Percentiles rank a stretch among this genome's conserved stretches.
phyloP scores from a whole-genome alignment of 495 filamentous ascomycete species.

The Hyaloscypha variabilis region DNA sequence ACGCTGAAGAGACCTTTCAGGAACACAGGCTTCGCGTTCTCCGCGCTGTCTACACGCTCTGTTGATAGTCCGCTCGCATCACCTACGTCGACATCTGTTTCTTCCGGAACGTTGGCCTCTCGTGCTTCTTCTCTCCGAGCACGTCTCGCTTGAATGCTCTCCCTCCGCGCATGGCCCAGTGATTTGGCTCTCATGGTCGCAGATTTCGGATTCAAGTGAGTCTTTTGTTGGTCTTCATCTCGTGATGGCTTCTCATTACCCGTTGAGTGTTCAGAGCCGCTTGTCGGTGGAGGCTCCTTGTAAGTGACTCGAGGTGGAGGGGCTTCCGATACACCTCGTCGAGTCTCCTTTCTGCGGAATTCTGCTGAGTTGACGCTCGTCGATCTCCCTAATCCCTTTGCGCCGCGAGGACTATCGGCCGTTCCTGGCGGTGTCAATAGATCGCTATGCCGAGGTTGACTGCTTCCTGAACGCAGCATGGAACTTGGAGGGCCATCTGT shows the following conservation, averaged over 20 bases:
- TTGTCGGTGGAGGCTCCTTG: slow-evolving; percentile 68
- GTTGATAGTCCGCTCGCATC: slow-evolving; percentile 54
- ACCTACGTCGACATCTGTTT: slow-evolving; percentile 67
- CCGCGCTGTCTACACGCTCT: slow-evolving; percentile 55
- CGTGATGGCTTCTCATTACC: slow-evolving; percentile 41
- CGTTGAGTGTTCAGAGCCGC: slow-evolving; percentile 74
- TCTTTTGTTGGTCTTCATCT: slow-evolving; percentile 34
- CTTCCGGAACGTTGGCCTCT: slow-evolving; percentile 76
- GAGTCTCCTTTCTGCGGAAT: slow-evolving; percentile 64
- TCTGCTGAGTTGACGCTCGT: slow-evolving; percentile 88
- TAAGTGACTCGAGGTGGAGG: slow-evolving; percentile 46
- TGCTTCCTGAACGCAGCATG: slow-evolving; percentile 62
- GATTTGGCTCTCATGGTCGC: slow-evolving; percentile 81
- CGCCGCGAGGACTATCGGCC: slow-evolving; percentile 58
- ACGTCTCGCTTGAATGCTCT: slow-evolving; percentile 86
- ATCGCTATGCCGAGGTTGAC: slow-evolving; percentile 72
- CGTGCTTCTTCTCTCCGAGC: slow-evolving; percentile 66
- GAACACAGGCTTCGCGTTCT: slow-evolving; percentile 86
- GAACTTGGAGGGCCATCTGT: slow-evolving; percentile 55
- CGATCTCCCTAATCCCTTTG: slow-evolving; percentile 72
- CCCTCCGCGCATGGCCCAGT: slow-evolving; percentile 83
- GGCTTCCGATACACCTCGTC: slow-evolving; percentile 56
- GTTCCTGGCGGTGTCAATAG: slow-evolving; percentile 71
- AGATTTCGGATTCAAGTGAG: slow-evolving; percentile 46
- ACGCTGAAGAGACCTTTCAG: slow-evolving; percentile 98